These are phyloP conservation scores for Hyphopichia wangnamkhiaoensis DNA, from an alignment of 1,139 yeast species.

Conservation along the genomic window DNA sequence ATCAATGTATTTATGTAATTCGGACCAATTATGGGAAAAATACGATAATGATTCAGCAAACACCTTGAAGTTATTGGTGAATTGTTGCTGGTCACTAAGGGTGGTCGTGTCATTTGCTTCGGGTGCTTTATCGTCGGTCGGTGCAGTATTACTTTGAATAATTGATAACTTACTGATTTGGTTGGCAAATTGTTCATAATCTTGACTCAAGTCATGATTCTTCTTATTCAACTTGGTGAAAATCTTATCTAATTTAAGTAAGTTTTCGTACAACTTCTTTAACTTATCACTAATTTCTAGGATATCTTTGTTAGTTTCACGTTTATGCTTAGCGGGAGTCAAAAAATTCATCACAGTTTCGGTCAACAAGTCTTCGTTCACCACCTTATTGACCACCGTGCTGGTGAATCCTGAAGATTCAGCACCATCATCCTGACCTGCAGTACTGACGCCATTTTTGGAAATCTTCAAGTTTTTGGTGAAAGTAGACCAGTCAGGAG, in stretches of 20 bases:
- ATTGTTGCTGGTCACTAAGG: constrained; percentile 6
- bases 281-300: constrained; percentile 80
- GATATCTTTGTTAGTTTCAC: constrained; percentile 76
- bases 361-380: constrained; percentile 64
- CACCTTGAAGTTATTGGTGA: constrained; percentile 36
- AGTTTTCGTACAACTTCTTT: constrained; percentile 81
- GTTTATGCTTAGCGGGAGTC: constrained; percentile 66
- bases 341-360: constrained; percentile 93
- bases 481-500: constrained; percentile 82
- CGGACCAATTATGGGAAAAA: constrained; percentile 43
- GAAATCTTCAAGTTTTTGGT: constrained; percentile 59
- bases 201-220: constrained; percentile 70
- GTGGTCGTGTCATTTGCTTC: constrained; percentile 15
- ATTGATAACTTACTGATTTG: constrained; percentile 71
- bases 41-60: constrained; percentile 53
- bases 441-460: constrained; percentile 19
- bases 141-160: constrained; percentile 24
- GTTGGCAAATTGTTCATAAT: constrained; percentile 68
- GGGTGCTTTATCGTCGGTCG: not conserved
- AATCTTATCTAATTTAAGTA: constrained; percentile 74
- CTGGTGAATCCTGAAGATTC: constrained; percentile 22
- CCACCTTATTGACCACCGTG: constrained; percentile 42
- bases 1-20: constrained; percentile 62
- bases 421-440: constrained; percentile 16
- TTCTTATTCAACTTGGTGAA: constrained; percentile 72